Conservation (phyloP, 345 rosid genomes). For the Salix exigua region DNA sequence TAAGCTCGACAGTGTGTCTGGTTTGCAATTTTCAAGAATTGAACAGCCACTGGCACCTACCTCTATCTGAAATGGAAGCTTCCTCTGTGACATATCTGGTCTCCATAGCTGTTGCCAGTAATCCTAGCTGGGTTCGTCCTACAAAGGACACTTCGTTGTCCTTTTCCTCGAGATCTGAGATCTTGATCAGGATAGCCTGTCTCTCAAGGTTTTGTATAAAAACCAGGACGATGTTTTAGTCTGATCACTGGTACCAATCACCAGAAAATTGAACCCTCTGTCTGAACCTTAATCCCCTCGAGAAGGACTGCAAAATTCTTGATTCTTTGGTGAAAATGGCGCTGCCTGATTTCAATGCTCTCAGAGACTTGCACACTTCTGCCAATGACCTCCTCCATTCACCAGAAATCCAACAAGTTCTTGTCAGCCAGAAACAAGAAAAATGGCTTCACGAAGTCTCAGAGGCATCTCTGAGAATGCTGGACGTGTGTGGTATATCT, state of each 20-base stretch:
- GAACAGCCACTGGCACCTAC: constrained; percentile 26
- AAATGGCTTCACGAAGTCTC: constrained; percentile 56
- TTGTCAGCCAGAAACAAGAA: constrained; percentile 40
- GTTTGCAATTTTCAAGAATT: not conserved
- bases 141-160: constrained; percentile 31
- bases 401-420: constrained; percentile 42
- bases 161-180: constrained; percentile 38
- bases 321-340: constrained; percentile 28
- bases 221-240: constrained; percentile 4
- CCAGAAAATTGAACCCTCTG: not conserved
- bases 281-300: not conserved
- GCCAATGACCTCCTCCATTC: constrained; percentile 74
- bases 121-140: constrained; percentile 44
- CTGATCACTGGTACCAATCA: not conserved
- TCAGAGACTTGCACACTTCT: constrained; percentile 64
- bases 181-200: constrained; percentile 14
- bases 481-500: constrained; percentile 58
- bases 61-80: constrained; percentile 20
- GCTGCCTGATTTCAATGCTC: constrained; percentile 50
- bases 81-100: constrained; percentile 11
- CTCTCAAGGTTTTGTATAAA: constrained; percentile 11
- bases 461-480: constrained; percentile 62
- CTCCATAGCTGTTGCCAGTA: constrained; percentile 36
- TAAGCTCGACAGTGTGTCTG: constrained; percentile 11
- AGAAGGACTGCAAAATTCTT: not conserved